Evolutionary conservation across 768 basidiomycete genomes (phyloP).

Genomic region (Naganishia kalamii): DNA sequence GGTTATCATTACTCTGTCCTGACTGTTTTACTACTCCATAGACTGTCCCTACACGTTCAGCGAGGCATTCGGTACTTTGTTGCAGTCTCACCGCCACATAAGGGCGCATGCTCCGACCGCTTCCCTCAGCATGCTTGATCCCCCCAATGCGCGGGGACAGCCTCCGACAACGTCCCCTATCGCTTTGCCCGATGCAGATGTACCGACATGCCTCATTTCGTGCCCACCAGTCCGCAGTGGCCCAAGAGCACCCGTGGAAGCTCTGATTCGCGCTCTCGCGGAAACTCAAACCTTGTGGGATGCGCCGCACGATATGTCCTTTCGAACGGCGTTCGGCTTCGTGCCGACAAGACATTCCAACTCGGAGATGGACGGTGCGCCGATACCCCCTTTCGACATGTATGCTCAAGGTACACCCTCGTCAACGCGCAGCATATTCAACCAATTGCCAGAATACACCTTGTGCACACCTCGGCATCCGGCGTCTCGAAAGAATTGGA

Average conservation of each 20-base stretch:
- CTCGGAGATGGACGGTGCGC: background rate
- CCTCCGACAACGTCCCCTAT: background rate
- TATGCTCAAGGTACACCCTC: slow-evolving; percentile 6
- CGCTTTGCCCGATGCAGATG: background rate
- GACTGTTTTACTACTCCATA: background rate
- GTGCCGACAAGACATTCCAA: background rate
- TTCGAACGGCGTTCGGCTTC: slow-evolving; percentile 13
- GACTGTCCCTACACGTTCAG: slow-evolving; percentile 5
- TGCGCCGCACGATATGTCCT: background rate
- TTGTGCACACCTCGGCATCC: slow-evolving; percentile 10
- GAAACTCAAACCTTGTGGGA: slow-evolving; percentile 7
- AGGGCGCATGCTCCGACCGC: background rate
- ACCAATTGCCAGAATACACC: background rate
- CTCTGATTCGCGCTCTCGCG: background rate
- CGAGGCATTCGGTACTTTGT: background rate
- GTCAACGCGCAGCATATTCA: slow-evolving; percentile 1
- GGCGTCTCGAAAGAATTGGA: background rate
- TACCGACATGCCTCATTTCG: background rate
- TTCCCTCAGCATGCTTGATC: background rate
- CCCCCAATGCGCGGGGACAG: background rate
- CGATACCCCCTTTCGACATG: slow-evolving; percentile 7
- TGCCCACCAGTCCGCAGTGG: slow-evolving; percentile 9
- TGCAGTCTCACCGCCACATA: background rate
- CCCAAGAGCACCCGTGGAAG: background rate
- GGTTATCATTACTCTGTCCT: too few species aligned